These are phyloP conservation scores for Colletotrichum musae DNA, from an alignment of 2,329 filamentous ascomycete species.

Conservation along the genomic window DNA sequence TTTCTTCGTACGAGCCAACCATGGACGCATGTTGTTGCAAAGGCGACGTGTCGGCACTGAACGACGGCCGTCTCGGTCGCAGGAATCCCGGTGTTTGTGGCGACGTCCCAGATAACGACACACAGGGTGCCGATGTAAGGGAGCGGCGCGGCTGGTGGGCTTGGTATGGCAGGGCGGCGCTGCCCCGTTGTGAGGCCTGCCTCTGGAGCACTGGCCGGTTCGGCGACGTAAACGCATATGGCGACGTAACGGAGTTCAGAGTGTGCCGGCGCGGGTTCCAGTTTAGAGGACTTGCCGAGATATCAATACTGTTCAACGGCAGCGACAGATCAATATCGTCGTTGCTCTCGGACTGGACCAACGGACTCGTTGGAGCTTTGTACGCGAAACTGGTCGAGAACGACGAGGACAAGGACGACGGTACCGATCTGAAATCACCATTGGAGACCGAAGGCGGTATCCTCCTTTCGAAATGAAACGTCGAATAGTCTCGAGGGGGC, in stretches of 20 bases:
- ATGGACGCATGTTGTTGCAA: conserved; percentile 92
- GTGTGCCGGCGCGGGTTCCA: conserved; percentile 75
- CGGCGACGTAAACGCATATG: conserved; percentile 58
- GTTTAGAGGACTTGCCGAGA: conserved; percentile 53
- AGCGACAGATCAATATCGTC: conserved; percentile 79
- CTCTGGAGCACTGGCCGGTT: conserved; percentile 44
- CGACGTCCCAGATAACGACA: conserved; percentile 57
- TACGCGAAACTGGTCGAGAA: conserved; percentile 86
- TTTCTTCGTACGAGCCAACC: conserved; percentile 98
- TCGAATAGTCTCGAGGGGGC: conserved; percentile 66
- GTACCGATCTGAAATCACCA: conserved; percentile 59
- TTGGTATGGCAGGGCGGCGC: conserved; percentile 77
- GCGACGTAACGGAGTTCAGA: conserved; percentile 73
- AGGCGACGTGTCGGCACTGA: conserved; percentile 81
- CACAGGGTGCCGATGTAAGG: conserved; percentile 72
- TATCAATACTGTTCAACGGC: conserved; percentile 65
- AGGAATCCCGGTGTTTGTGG: conserved; percentile 66
- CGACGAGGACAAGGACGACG: conserved; percentile 78
- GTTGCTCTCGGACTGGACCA: conserved; percentile 91
- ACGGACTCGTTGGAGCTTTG: conserved; percentile 90
- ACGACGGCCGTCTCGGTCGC: conserved; percentile 76
- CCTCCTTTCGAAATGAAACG: conserved; percentile 60
- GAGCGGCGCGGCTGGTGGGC: conserved; percentile 85
- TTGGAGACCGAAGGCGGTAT: conserved; percentile 49
- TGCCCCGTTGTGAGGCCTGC: conserved; percentile 65